Evolutionary conservation across 352 stramenopile genomes (phyloP).

Genomic region (Globisporangium radiosum): DNA sequence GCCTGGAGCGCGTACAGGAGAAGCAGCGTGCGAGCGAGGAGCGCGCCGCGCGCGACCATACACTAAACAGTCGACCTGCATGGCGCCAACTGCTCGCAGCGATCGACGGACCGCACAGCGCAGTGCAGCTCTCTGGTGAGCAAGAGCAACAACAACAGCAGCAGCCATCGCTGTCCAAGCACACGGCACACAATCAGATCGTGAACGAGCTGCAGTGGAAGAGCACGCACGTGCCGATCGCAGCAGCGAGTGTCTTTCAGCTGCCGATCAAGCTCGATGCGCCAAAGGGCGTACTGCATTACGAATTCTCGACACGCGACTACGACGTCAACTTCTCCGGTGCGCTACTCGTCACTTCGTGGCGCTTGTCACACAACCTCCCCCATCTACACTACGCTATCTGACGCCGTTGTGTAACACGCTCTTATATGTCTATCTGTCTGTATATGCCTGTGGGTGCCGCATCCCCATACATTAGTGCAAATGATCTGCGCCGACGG

Average conservation of each 20-base stretch:
- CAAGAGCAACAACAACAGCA: not conserved
- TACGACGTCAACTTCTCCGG: conserved; percentile 68
- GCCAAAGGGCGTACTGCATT: conserved; percentile 43
- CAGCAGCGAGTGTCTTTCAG: conserved; percentile 52
- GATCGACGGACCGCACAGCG: conserved; percentile 36
- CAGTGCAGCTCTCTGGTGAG: conserved; percentile 3
- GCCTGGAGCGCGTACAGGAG: conserved; percentile 49
- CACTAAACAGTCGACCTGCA: conserved; percentile 32
- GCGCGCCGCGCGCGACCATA: conserved; percentile 26
- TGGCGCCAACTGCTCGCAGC: conserved; percentile 53
- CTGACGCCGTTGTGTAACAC: no score
- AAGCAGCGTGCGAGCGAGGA: conserved; percentile 45
- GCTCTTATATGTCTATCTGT: no score
- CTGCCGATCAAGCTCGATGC: conserved; percentile 72
- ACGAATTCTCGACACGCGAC: conserved; percentile 60
- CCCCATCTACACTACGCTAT: not conserved
- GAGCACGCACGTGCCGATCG: conserved; percentile 67
- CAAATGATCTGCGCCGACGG: conserved; percentile 61
- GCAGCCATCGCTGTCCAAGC: conserved; percentile 7
- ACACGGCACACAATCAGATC: conserved; percentile 17
- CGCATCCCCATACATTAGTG: conserved; percentile 13
- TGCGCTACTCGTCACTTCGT: not conserved
- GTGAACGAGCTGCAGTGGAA: conserved; percentile 68
- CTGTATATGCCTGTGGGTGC: not conserved
- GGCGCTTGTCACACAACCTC: not conserved